phyloP scores from a whole-genome alignment of 208 protist genomes.

The Angomonas deanei region DNA sequence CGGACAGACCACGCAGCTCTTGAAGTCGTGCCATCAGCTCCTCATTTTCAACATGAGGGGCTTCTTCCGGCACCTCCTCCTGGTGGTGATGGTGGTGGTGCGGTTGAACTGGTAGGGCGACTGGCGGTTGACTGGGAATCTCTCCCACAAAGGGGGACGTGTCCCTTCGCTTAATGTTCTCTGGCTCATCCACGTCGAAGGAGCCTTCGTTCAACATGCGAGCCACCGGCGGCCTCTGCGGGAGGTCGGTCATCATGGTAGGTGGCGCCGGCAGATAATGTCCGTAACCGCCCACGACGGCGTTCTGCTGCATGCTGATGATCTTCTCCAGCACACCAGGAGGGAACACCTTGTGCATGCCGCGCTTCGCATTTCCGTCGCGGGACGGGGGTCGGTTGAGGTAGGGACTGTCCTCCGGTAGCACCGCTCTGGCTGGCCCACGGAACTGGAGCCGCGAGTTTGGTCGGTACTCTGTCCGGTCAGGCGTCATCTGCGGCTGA shows the following conservation, averaged over 20 bases:
- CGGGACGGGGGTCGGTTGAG: neutral
- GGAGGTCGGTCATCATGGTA: too few species aligned
- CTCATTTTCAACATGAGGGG: neutral
- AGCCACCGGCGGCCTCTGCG: neutral
- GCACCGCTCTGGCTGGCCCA: neutral
- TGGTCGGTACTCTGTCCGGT: neutral
- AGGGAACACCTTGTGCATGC: neutral
- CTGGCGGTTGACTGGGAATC: too few species aligned
- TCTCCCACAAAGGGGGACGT: too few species aligned
- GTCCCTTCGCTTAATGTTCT: too few species aligned
- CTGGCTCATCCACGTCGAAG: neutral
- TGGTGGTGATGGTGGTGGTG: neutral
- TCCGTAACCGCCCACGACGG: neutral
- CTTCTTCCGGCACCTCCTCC: neutral
- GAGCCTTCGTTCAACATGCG: neutral
- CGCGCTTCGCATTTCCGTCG: neutral
- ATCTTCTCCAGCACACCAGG: neutral
- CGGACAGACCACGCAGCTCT: too few species aligned
- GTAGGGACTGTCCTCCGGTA: neutral
- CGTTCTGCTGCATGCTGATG: neutral
- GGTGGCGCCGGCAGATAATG: neutral
- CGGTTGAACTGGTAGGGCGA: neutral
- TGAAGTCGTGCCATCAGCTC: neutral
- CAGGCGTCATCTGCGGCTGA: neutral
- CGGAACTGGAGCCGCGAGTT: neutral